Conservation (phyloP, 805 yeast genomes). For the Isabelozyma heimii region DNA sequence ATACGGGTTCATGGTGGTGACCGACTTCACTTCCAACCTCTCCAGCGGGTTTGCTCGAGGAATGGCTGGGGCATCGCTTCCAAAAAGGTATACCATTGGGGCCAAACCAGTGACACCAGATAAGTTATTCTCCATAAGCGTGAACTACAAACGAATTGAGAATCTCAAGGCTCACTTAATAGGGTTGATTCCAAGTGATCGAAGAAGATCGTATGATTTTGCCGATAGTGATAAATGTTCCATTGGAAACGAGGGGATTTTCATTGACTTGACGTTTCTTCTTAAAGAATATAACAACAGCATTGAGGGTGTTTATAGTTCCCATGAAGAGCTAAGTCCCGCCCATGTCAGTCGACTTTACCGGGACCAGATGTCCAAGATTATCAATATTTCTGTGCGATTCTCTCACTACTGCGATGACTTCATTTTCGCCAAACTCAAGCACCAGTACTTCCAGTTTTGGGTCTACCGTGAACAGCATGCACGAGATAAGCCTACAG, state of each 20-base stretch:
- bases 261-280: constrained; percentile 5
- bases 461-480: constrained; percentile 1
- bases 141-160: constrained; percentile 3
- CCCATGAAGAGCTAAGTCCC: constrained; percentile 1
- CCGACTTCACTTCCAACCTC: constrained; percentile 8
- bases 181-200: constrained; percentile 1
- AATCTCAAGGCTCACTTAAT: constrained; percentile 1
- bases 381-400: not conserved
- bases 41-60: not conserved
- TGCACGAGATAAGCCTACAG: not conserved
- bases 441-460: constrained; percentile 1
- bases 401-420: not conserved
- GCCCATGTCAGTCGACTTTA: not conserved
- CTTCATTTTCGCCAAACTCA: constrained; percentile 1
- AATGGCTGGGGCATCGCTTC: not conserved
- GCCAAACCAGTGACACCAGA: not conserved
- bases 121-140: constrained; percentile 5
- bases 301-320: constrained; percentile 7
- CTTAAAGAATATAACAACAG: constrained; percentile 7
- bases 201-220: constrained; percentile 6
- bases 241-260: constrained; percentile 7
- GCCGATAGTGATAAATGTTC: constrained; percentile 4
- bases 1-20: constrained; percentile 9
- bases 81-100: not conserved
- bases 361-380: not conserved